Conservation (phyloP, 306 rosid genomes). For the Lathyrus oleraceus region DNA sequence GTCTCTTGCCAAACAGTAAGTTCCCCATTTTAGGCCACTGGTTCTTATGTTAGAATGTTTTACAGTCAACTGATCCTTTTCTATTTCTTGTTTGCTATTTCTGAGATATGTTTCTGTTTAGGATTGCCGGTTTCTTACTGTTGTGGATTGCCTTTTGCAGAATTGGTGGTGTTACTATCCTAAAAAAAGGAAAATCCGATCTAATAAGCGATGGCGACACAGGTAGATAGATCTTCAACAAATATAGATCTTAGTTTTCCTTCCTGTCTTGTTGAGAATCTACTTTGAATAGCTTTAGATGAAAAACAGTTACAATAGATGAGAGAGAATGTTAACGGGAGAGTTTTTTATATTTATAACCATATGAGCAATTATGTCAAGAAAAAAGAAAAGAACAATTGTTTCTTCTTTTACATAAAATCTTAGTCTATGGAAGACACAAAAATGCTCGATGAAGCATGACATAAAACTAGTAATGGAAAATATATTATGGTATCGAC, state of each 20-base stretch:
- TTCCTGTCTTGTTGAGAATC: background rate
- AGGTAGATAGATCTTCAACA: conserved; percentile 54
- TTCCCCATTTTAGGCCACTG: conserved; percentile 19
- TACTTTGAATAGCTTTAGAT: background rate
- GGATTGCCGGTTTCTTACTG: background rate
- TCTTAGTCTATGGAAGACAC: conserved; percentile 2
- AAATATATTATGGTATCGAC: background rate
- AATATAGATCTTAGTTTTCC: conserved; percentile 7
- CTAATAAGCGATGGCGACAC: conserved; percentile 79
- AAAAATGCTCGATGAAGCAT: background rate
- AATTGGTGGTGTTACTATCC: conserved; percentile 82
- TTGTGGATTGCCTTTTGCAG: conserved; percentile 50
- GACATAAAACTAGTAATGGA: background rate
- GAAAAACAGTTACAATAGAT: background rate
- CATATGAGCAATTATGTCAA: background rate
- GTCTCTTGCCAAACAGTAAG: conserved; percentile 68
- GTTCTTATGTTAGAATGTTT: background rate
- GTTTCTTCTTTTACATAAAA: background rate
- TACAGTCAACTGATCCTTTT: conserved; percentile 6
- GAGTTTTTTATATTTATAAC: background rate
- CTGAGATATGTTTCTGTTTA: conserved; percentile 12
- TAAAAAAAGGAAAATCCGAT: conserved; percentile 79
- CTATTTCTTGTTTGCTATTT: conserved; percentile 1
- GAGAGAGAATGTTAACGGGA: background rate
- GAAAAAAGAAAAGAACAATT: background rate